A percentile compares a stretch with the other conserved stretches of the same genome.
These are phyloP conservation scores for Actinomortierella ambigua DNA, from an alignment of 371 early-diverging fungal genomes.

Conservation along the genomic window DNA sequence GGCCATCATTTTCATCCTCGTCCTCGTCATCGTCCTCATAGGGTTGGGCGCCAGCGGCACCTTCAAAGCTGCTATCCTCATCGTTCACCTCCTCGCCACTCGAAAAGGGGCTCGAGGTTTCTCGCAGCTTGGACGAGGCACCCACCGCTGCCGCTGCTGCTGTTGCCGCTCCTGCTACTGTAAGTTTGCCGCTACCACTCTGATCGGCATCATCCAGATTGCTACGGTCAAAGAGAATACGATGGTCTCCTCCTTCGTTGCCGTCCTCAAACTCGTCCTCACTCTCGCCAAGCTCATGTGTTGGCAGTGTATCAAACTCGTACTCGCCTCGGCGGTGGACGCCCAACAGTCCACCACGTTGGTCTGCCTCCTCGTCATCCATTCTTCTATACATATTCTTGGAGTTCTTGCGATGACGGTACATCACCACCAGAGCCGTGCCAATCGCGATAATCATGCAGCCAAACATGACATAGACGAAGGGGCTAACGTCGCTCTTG, in stretches of 20 bases:
- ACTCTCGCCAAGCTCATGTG: conserved; percentile 38
- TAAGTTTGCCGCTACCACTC: conserved; percentile 4
- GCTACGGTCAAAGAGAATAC: conserved; percentile 27
- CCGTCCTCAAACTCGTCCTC: conserved; percentile 48
- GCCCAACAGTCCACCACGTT: conserved; percentile 41
- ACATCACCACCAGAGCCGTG: conserved; percentile 35
- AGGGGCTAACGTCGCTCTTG: conserved; percentile 25
- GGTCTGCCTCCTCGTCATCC: conserved; percentile 38
- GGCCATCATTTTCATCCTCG: conserved; percentile 41
- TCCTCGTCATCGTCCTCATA: conserved; percentile 47
- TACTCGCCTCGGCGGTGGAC: conserved; percentile 30
- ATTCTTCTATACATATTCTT: conserved; percentile 18
- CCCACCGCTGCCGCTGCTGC: conserved; percentile 15
- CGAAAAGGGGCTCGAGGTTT: conserved; percentile 23
- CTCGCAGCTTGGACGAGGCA: conserved; percentile 32
- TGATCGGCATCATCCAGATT: conserved; percentile 15
- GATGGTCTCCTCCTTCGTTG: conserved; percentile 35
- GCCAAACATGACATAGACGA: conserved; percentile 42
- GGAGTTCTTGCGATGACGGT: conserved; percentile 40
- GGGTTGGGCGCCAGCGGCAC: conserved; percentile 33
- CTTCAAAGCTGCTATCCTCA: conserved; percentile 50
- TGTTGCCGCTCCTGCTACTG: too few relatives aligned
- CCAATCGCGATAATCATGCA: conserved; percentile 45
- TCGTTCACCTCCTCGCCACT: conserved; percentile 42
- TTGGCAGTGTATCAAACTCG: conserved; percentile 41